Conservation (phyloP, 371 early-diverging fungal species). For the Mortierella polycephala region DNA sequence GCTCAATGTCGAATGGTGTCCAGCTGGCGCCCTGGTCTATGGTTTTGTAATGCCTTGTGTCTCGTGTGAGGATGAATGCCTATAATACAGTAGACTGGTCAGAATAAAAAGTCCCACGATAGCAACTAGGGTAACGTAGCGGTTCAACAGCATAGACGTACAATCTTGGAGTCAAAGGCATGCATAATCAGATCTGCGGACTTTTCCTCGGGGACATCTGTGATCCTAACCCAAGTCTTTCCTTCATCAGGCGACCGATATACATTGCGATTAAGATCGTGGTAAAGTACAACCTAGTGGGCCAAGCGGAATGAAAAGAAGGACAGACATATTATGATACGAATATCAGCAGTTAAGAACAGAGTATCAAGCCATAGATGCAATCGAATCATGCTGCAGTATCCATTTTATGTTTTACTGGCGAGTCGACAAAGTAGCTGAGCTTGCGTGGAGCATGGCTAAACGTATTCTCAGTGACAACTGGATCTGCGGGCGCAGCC, state of each 20-base stretch:
- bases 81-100: constrained; percentile 26
- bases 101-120: too few relatives aligned
- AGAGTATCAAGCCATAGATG: too few relatives aligned
- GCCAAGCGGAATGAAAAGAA: neutral
- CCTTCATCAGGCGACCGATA: constrained; percentile 78
- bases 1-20: constrained; percentile 67
- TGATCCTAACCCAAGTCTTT: constrained; percentile 65
- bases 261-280: constrained; percentile 64
- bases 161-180: constrained; percentile 65
- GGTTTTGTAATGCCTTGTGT: constrained; percentile 73
- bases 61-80: constrained; percentile 71
- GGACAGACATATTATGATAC: neutral
- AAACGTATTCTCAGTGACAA: constrained; percentile 58
- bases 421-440: constrained; percentile 75
- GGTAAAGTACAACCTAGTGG: constrained; percentile 66
- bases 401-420: constrained; percentile 57
- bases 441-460: constrained; percentile 63
- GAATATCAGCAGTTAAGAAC: too few relatives aligned
- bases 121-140: neutral
- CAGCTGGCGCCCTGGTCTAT: constrained; percentile 73
- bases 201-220: constrained; percentile 55
- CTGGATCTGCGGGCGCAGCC: constrained; percentile 26
- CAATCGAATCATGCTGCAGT: too few relatives aligned
- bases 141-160: constrained; percentile 27
- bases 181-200: constrained; percentile 65